A percentile compares a stretch with the other conserved stretches of the same genome.
phyloP scores from a whole-genome alignment of 805 yeast species.

The Cyberlindnera amylophila region DNA sequence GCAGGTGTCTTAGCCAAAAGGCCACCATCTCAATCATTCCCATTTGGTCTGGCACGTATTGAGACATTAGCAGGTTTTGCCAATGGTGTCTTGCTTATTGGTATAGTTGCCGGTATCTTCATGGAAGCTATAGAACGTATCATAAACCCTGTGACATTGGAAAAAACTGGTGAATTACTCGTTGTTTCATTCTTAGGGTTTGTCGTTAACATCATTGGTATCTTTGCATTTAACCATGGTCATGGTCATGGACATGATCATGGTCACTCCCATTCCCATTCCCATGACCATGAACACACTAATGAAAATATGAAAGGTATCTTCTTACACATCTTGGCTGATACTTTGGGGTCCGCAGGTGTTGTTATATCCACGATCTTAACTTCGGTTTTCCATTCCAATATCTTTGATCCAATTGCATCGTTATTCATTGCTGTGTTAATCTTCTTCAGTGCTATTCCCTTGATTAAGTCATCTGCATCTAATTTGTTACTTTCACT shows the following conservation, averaged over 20 bases:
- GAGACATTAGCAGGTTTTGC: conserved; percentile 95
- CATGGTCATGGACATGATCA: conserved; percentile 44
- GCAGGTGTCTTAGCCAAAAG: conserved; percentile 69
- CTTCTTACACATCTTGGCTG: conserved; percentile 90
- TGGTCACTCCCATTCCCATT: conserved; percentile 3
- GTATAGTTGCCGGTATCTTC: conserved; percentile 83
- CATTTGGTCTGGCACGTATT: conserved; percentile 80
- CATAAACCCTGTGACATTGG: conserved; percentile 69
- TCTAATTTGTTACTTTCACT: conserved; percentile 65
- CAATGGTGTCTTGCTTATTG: conserved; percentile 83
- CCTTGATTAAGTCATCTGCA: conserved; percentile 79
- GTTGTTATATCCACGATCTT: conserved; percentile 88
- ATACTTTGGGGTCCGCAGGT: conserved; percentile 94
- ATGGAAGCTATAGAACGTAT: conserved; percentile 85
- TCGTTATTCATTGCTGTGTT: conserved; percentile 81
- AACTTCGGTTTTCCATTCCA: conserved; percentile 59
- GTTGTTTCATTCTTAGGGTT: conserved; percentile 84
- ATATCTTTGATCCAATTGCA: conserved; percentile 89
- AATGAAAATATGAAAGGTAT: conserved; percentile 89
- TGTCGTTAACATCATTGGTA: conserved; percentile 85
- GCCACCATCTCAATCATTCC: conserved; percentile 66
- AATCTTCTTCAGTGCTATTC: conserved; percentile 78
- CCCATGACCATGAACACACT: too few species aligned
- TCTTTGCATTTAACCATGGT: conserved; percentile 91
- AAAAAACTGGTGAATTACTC: conserved; percentile 77